These are phyloP conservation scores for Pythium aristosporum DNA, from an alignment of 352 stramenopile species.

Conservation along the genomic window DNA sequence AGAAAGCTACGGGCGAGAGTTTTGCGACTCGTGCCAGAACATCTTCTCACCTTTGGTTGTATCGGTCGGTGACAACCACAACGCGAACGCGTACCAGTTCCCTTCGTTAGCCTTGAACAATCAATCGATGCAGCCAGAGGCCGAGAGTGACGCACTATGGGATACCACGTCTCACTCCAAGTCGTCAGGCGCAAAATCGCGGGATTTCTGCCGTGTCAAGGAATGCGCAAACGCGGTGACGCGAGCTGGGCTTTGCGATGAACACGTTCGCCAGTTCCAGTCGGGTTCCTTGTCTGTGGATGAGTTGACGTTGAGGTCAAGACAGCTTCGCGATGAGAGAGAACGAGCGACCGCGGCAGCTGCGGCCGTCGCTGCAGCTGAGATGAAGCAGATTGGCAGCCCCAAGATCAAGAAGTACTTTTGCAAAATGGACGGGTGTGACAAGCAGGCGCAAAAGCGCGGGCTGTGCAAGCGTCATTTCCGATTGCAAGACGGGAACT, in stretches of 20 bases:
- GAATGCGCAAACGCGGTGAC: slow-evolving; percentile 32
- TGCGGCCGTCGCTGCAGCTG: slow-evolving; percentile 23
- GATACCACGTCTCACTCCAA: slow-evolving; percentile 20
- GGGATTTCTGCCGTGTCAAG: slow-evolving; percentile 39
- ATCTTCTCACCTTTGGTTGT: slow-evolving; percentile 57
- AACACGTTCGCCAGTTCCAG: slow-evolving; percentile 52
- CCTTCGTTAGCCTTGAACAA: slow-evolving; percentile 11
- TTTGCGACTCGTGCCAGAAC: slow-evolving; percentile 58
- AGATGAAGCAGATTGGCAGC: slow-evolving; percentile 20
- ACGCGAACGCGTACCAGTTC: slow-evolving; percentile 27
- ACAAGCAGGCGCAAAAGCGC: slow-evolving; percentile 61
- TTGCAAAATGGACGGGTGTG: slow-evolving; percentile 58
- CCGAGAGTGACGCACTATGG: slow-evolving; percentile 29
- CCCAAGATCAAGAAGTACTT: slow-evolving; percentile 61
- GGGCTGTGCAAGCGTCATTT: slow-evolving; percentile 69
- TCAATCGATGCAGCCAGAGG: slow-evolving; percentile 23
- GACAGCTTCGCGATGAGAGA: slow-evolving; percentile 27
- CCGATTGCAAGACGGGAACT: slow-evolving; percentile 36
- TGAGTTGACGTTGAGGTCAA: slow-evolving; percentile 50
- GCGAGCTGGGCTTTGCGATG: slow-evolving; percentile 42
- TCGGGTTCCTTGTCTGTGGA: slow-evolving; percentile 56
- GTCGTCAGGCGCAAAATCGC: slow-evolving; percentile 6
- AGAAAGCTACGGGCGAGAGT: slow-evolving; percentile 53
- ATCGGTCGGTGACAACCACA: slow-evolving; percentile 34
- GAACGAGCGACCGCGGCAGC: slow-evolving; percentile 18